Evolutionary conservation across 1,284 basidiomycete genomes (phyloP).

Genomic region (Microbotryum scabiosae): DNA sequence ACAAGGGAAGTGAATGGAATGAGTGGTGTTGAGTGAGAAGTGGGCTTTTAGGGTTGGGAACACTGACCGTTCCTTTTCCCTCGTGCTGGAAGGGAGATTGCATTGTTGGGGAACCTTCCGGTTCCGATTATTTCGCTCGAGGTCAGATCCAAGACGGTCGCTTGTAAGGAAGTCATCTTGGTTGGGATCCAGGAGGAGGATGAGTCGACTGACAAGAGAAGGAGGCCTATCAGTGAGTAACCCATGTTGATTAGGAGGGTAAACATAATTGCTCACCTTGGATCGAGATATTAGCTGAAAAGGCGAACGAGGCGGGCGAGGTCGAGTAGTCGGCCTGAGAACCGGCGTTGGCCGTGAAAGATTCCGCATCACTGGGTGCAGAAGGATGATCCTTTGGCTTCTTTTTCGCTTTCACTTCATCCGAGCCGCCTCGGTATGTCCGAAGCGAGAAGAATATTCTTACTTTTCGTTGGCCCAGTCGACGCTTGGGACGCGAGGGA

Average conservation of each 20-base stretch:
- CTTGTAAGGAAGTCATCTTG: constrained; percentile 10
- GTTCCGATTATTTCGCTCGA: constrained; percentile 20
- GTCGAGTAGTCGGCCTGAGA: constrained; percentile 15
- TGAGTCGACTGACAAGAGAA: too few species aligned
- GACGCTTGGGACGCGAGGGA: constrained; percentile 20
- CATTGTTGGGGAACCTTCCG: neutral
- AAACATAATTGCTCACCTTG: neutral
- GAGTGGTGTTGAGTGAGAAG: constrained; percentile 14
- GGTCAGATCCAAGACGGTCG: constrained; percentile 20
- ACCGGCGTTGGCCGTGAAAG: constrained; percentile 11
- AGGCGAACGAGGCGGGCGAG: constrained; percentile 26
- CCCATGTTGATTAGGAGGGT: constrained; percentile 1
- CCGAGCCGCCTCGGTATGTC: neutral
- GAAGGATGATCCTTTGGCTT: too few species aligned
- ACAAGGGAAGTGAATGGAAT: too few species aligned
- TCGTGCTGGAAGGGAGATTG: too few species aligned
- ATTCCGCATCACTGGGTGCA: neutral
- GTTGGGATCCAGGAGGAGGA: constrained; percentile 9
- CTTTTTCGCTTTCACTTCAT: neutral
- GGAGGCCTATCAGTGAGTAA: too few species aligned
- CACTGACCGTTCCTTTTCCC: too few species aligned
- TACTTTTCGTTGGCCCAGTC: neutral
- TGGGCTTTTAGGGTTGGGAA: constrained; percentile 9
- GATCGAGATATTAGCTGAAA: constrained; percentile 21
- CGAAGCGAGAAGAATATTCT: neutral